Base-by-base conservation (phyloP, 257 asterid genomes). In the Datura wrightii region DNA sequence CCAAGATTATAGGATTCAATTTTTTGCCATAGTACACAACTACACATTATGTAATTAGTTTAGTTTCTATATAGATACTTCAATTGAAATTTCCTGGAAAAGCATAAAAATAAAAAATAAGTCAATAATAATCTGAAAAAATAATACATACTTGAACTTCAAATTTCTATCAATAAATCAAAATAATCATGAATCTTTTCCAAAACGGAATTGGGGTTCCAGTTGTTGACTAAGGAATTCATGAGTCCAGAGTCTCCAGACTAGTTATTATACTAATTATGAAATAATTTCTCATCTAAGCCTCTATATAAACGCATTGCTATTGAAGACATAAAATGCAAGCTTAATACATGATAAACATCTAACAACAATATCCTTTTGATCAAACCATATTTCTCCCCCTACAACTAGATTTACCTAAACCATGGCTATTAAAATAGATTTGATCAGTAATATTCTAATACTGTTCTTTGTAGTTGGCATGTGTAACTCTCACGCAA, bases 401-500 rank as follows among this genome's bases (percentile, higher is more conserved):
- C 3, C 53, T 69, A 34, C 46, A 24, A 11, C 13, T 7, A 59
- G 9, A 34, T 66, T 34, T 36, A 13, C 48, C 36, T 36, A 24
- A 48, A 24, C 24, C 19, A 76, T 76, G 81, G 24, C 44, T 3
- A 24, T 74, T 42, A 74, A 46, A 74, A 1, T 76, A 14, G 56
- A 76, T 76, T 76, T 76, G 60, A 76, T 59, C 14, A 60, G 24
- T 3, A 1, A 80, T 13, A 31, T 79, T 69, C 36, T 84, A 37
- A 34, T 83, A 69, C 11, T 83, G n/a, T 58, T 59, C 36, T 46
- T 84, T 37, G 59, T 84, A 31, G 31, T 87, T 58, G 74, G 74
- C 63, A 84, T 53, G 83, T 71, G 19, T 7, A 15, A 31, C 44
- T 42, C 62, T 39, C 16, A 60, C 24, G 54, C 85, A 31, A 71